Percentiles rank a stretch among this genome's conserved stretches.
phyloP scores from a whole-genome alignment of 1,139 yeast genomes.

The Magnusiomyces sp. region DNA sequence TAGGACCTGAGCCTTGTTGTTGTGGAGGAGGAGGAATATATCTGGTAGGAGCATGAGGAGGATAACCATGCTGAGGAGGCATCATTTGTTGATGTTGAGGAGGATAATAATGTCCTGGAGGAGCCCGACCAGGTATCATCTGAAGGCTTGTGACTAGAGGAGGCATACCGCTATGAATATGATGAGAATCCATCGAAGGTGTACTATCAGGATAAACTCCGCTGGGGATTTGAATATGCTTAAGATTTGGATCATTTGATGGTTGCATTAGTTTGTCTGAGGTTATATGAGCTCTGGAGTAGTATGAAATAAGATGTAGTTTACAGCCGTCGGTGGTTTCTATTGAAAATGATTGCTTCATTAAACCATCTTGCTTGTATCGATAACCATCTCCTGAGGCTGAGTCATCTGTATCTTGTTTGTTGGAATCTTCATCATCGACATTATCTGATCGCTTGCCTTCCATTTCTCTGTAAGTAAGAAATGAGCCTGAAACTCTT shows the following conservation, averaged over 20 bases:
- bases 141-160: no score
- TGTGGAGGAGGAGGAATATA: constrained; percentile 14
- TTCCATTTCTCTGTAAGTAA: constrained; percentile 57
- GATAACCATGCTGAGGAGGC: not conserved
- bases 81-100: constrained; percentile 1
- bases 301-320: constrained; percentile 51
- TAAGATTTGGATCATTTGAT: constrained; percentile 33
- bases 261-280: constrained; percentile 33
- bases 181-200: not conserved
- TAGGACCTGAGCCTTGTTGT: constrained; percentile 12
- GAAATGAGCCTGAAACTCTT: constrained; percentile 55
- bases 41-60: constrained; percentile 10
- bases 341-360: constrained; percentile 54
- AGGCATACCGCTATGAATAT: no score
- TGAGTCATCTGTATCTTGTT: not conserved
- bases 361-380: constrained; percentile 43
- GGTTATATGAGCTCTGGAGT: constrained; percentile 28
- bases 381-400: constrained; percentile 25
- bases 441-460: constrained; percentile 21
- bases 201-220: constrained; percentile 36
- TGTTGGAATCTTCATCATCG: not conserved
- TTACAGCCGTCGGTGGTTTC: constrained; percentile 45
- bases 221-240: constrained; percentile 32
- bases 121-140: not conserved
- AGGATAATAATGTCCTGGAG: not conserved